A percentile compares a stretch with the other conserved stretches of the same genome.
phyloP scores from a whole-genome alignment of 257 asterid species.

The Leonotis leonurus region DNA sequence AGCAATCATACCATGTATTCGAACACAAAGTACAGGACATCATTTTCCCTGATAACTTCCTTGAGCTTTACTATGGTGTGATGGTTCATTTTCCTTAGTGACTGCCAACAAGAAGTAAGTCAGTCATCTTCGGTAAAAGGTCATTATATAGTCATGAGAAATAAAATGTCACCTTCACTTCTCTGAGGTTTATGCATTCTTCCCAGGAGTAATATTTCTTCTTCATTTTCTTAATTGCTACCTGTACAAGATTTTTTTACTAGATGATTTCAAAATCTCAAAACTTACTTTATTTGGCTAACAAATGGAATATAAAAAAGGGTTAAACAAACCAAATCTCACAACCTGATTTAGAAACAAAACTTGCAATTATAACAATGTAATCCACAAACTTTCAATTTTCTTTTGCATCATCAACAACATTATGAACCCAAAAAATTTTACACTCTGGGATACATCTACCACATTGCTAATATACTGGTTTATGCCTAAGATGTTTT shows the following conservation, averaged over 20 bases:
- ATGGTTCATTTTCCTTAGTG: constrained; percentile 83
- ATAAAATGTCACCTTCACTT: constrained; percentile 62
- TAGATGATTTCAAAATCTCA: not conserved
- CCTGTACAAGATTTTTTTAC: constrained; percentile 44
- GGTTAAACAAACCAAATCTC: not conserved
- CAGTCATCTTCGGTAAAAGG: constrained; percentile 5
- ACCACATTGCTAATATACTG: not conserved
- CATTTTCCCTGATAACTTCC: constrained; percentile 69
- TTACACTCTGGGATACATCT: too few relatives aligned
- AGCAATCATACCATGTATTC: constrained; percentile 72
- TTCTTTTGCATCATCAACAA: not conserved
- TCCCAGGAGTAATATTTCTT: constrained; percentile 93
- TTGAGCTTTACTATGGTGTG: constrained; percentile 61
- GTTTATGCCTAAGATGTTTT: not conserved
- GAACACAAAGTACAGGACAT: constrained; percentile 63
- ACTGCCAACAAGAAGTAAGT: constrained; percentile 36
- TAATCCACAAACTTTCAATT: not conserved
- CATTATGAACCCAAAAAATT: not conserved
- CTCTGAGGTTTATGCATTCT: constrained; percentile 94
- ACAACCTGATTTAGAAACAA: not conserved
- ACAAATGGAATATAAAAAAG: not conserved
- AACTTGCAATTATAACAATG: not conserved
- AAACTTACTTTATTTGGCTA: not conserved
- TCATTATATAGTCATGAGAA: constrained; percentile 3
- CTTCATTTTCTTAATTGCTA: constrained; percentile 92